Conservation (phyloP, 2,329 filamentous ascomycete genomes). For the Bipolaris zeicola region DNA sequence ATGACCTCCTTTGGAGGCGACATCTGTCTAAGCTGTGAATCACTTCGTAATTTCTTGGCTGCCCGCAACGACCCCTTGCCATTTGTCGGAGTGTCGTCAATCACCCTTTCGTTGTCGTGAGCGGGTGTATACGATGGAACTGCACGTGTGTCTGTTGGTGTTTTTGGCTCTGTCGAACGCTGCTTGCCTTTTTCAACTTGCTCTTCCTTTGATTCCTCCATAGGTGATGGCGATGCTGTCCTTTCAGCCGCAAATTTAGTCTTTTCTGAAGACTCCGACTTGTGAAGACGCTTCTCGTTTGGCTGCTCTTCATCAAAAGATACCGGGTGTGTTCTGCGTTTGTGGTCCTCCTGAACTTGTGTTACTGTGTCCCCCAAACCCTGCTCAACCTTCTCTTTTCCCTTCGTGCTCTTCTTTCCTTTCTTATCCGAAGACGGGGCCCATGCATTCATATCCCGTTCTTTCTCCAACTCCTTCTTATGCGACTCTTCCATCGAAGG, state of each 20-base stretch:
- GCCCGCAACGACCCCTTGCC: slow-evolving; percentile 11
- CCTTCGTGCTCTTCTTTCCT: slow-evolving; percentile 46
- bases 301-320: slow-evolving; percentile 40
- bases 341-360: slow-evolving; percentile 28
- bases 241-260: slow-evolving; percentile 9
- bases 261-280: slow-evolving; percentile 20
- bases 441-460: slow-evolving; percentile 32
- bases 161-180: slow-evolving; percentile 30
- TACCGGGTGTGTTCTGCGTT: slow-evolving; percentile 44
- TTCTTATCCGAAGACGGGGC: slow-evolving; percentile 53
- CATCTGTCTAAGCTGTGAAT: slow-evolving; percentile 14
- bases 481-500: slow-evolving; percentile 2
- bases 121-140: slow-evolving; percentile 26
- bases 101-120: slow-evolving; percentile 16
- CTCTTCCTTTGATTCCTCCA: slow-evolving; percentile 40
- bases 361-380: slow-evolving; percentile 12
- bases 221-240: slow-evolving; percentile 35
- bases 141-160: slow-evolving; percentile 24
- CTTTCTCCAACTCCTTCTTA: slow-evolving; percentile 25
- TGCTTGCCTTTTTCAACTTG: slow-evolving; percentile 21
- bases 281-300: slow-evolving; percentile 43
- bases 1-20: slow-evolving; percentile 18
- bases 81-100: slow-evolving; percentile 18
- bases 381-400: slow-evolving; percentile 32
- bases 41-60: slow-evolving; percentile 11